phyloP scores from a whole-genome alignment of 2,329 filamentous ascomycete species.

The Parastagonospora avenae region DNA sequence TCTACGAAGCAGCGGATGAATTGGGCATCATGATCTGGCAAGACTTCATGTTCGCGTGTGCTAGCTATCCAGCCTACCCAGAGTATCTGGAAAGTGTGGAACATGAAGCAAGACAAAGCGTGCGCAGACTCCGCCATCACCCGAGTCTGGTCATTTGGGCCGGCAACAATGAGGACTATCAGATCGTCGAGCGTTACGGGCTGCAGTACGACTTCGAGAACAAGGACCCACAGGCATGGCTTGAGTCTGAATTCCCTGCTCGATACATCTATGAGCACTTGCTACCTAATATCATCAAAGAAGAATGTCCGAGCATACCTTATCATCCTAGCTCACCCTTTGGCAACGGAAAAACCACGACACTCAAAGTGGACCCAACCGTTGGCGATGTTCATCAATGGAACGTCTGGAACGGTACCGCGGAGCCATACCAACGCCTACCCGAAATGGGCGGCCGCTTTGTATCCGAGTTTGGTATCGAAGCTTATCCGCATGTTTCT shows the following conservation, averaged over 20 bases:
- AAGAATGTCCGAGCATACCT: conserved; percentile 68
- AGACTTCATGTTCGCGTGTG: conserved; percentile 81
- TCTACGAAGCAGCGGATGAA: conserved; percentile 79
- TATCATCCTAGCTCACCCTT: conserved; percentile 85
- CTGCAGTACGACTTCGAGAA: conserved; percentile 80
- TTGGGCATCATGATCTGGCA: conserved; percentile 82
- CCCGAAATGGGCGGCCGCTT: conserved; percentile 88
- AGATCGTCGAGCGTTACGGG: conserved; percentile 73
- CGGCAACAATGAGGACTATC: conserved; percentile 95
- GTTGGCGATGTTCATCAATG: conserved; percentile 93
- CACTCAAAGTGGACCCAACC: conserved; percentile 61
- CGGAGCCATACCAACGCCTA: conserved; percentile 82
- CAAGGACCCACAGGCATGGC: conserved; percentile 79
- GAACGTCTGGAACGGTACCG: conserved; percentile 95
- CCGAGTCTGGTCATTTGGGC: conserved; percentile 86
- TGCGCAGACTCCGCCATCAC: conserved; percentile 75
- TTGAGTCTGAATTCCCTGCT: conserved; percentile 85
- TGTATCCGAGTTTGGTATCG: conserved; percentile 94
- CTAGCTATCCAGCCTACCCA: conserved; percentile 63
- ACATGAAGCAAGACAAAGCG: conserved; percentile 68
- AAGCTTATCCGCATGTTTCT: conserved; percentile 81
- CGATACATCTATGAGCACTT: conserved; percentile 88
- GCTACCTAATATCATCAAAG: conserved; percentile 71
- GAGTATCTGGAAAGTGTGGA: conserved; percentile 57
- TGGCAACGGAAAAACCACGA: conserved; percentile 72